Base-by-base conservation (phyloP, 2,329 filamentous ascomycete genomes). In the Fusarium sulawesiense region DNA sequence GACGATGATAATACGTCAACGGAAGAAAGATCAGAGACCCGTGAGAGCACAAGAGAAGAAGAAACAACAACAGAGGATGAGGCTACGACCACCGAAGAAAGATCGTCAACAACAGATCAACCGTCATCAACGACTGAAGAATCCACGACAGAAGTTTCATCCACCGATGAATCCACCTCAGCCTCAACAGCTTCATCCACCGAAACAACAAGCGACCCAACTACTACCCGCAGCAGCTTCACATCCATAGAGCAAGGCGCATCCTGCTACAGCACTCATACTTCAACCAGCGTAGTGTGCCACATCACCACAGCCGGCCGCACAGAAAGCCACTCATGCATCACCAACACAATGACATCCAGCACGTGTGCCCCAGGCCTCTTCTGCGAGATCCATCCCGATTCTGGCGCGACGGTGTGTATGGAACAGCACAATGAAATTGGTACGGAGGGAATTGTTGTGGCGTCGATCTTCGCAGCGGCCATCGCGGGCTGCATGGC, bases 241-340 rank as follows among this genome's bases (percentile, higher is more conserved):
- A 40, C 63, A 0, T 44, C 63, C 3, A 34, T 59, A 6, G 29
- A 49, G 3, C 41, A 29, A 4, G 64, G 64, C 4, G 64, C 50
- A 4, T 67, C 64, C 1, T 67, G 64, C 34, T 63, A 63, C 37
- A 67, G 63, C 37, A 67, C 64, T 32, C 62, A 57, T 0, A 47
- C 66, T 7, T 29, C 47, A 16, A 67, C 63, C n/a, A 67, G 23
- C 4, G 59, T 66, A 2, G 46, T 67, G 3, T 67, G 64, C 30
- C 50, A 53, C 13, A 51, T 63, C 10, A 67, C 64, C 2, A 67
- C 63, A 9, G 57, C 18, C 23, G 63, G 63, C 13, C 57, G 23
- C 4, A 67, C 64, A 30, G 34, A 67, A 21, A 63, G 63, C 10
- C 41, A 34, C 0, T 34, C 64, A 0, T 67, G 64, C 42, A 63